These are phyloP conservation scores for Cucumis sativus DNA, from an alignment of 306 rosid genomes.

Conservation along the genomic window Cucumber_9930_V3 NC_026655.2:20349001-20349500, in stretches of 20 bases:
- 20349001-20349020: not conserved
- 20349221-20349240: too few species aligned
- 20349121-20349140: not conserved
- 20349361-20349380: not conserved
- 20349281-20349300: too few species aligned
- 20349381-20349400: not conserved
- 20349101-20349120: not conserved
- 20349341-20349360: not conserved
- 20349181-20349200: too few species aligned
- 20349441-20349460: not conserved
- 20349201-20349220: too few species aligned
- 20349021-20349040: not conserved
- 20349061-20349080: conserved; percentile 2
- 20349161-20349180: not conserved
- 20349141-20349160: not conserved
- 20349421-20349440: not conserved
- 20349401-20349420: not conserved
- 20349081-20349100: not conserved
- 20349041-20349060: not conserved
- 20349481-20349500: not conserved
- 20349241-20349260: too few species aligned
- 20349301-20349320: too few species aligned
- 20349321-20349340: too few species aligned
- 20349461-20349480: not conserved
- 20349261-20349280: too few species aligned